A percentile compares a stretch with the other conserved stretches of the same genome.
These are phyloP conservation scores for Ustilago tritici DNA, from an alignment of 1,284 basidiomycete genomes.

Conservation along the genomic window DNA sequence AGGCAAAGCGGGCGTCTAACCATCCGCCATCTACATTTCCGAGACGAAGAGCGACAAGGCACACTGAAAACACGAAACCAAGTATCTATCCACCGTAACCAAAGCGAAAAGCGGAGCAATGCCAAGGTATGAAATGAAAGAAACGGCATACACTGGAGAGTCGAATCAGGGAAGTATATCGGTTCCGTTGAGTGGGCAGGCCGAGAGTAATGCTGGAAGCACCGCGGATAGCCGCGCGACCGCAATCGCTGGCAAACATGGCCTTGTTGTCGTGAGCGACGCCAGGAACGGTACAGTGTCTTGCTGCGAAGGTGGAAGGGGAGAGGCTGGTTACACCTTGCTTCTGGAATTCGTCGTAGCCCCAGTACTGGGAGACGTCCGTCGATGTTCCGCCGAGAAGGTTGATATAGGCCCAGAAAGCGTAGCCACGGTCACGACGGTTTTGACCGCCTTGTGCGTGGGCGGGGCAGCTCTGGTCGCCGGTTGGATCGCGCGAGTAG, in stretches of 20 bases:
- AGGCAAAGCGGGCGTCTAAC: too few species aligned
- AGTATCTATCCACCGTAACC: too few species aligned
- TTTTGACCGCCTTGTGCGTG: conserved; percentile 53
- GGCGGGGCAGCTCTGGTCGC: conserved; percentile 46
- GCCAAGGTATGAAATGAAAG: too few species aligned
- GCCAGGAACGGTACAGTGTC: conserved; percentile 26
- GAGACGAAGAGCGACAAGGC: too few species aligned
- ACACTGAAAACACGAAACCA: too few species aligned
- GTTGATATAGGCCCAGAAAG: conserved; percentile 59
- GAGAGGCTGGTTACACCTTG: conserved; percentile 12
- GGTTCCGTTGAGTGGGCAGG: conserved; percentile 11
- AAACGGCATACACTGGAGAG: neutral
- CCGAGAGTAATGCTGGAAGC: conserved; percentile 11
- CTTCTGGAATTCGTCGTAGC: conserved; percentile 16
- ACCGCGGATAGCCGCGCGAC: conserved; percentile 36
- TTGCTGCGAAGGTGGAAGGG: conserved; percentile 18
- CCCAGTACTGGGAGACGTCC: conserved; percentile 47
- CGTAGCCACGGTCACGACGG: conserved; percentile 56
- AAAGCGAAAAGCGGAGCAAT: too few species aligned
- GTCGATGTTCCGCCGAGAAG: conserved; percentile 49
- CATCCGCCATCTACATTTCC: too few species aligned
- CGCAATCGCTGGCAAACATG: conserved; percentile 48
- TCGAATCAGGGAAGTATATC: neutral
- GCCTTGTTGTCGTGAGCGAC: conserved; percentile 32
- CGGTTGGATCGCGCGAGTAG: conserved; percentile 27